Evolutionary conservation across 345 rosid species (phyloP).

Genomic region (Arabidopsis arenosa): DNA sequence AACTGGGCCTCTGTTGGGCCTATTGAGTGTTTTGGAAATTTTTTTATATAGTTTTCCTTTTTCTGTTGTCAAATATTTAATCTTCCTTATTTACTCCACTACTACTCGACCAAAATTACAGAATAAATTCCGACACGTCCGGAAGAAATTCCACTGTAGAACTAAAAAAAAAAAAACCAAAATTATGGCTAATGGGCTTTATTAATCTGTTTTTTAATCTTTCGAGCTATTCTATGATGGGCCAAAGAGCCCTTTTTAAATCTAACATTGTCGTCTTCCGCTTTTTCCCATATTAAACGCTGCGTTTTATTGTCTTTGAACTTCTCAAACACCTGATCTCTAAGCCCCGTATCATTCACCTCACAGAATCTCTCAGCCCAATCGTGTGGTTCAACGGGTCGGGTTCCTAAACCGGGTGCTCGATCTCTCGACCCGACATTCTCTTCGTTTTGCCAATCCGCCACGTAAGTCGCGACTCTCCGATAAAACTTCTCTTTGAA

Average conservation of each 20-base stretch:
- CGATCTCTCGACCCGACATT: conserved; percentile 86
- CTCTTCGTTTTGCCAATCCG: conserved; percentile 78
- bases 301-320: conserved; percentile 48
- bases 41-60: background rate
- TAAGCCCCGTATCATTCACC: conserved; percentile 69
- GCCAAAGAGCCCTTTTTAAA: background rate
- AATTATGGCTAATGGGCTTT: background rate
- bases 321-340: conserved; percentile 54
- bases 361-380: conserved; percentile 84
- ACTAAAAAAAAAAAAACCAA: background rate
- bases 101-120: background rate
- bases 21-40: background rate
- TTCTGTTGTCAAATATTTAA: background rate
- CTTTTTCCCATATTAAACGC: conserved; percentile 64
- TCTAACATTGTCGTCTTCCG: background rate
- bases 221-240: conserved; percentile 28
- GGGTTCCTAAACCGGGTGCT: conserved; percentile 85
- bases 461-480: conserved; percentile 91
- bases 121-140: background rate
- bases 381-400: conserved; percentile 74
- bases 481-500: conserved; percentile 83
- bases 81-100: conserved; percentile 1
- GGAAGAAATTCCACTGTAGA: background rate
- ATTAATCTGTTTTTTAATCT: background rate
- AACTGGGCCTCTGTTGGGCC: conserved; percentile 37